These are phyloP conservation scores for Fraxinus latifolia DNA, from an alignment of 305 asterid genomes.

Conservation along the genomic window DNA sequence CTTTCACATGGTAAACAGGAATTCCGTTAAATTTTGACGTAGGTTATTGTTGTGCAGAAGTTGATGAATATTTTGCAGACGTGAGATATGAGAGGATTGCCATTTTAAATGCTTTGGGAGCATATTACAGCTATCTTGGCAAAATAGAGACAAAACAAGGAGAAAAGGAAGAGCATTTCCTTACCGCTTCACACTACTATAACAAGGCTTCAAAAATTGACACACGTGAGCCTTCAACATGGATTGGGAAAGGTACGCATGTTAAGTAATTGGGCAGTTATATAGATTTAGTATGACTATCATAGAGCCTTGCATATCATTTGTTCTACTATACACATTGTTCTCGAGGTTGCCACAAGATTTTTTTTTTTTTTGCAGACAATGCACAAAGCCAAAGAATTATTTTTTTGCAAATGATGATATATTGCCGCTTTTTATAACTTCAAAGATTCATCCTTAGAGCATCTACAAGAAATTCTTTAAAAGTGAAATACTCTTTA, in stretches of 20 bases:
- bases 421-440: neutral
- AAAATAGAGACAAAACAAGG: slow-evolving; percentile 75
- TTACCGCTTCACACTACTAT: slow-evolving; percentile 83
- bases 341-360: neutral
- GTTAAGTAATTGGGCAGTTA: neutral
- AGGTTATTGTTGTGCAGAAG: slow-evolving; percentile 55
- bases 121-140: slow-evolving; percentile 86
- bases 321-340: neutral
- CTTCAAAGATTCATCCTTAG: neutral
- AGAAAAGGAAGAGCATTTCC: slow-evolving; percentile 83
- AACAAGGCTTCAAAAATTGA: slow-evolving; percentile 96
- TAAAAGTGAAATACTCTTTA: neutral
- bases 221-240: slow-evolving; percentile 93
- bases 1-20: slow-evolving; percentile 8
- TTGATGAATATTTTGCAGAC: slow-evolving; percentile 95
- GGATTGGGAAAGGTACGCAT: slow-evolving; percentile 91
- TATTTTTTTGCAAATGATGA: neutral
- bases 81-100: slow-evolving; percentile 93
- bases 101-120: slow-evolving; percentile 90
- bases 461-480: neutral
- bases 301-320: slow-evolving; percentile 5
- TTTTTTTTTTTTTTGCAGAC: neutral
- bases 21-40: slow-evolving; percentile 6
- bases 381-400: neutral
- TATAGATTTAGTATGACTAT: neutral